Evolutionary conservation across 2,329 filamentous ascomycete genomes (phyloP).

Genomic region (Pseudogymnoascus sp.): DNA sequence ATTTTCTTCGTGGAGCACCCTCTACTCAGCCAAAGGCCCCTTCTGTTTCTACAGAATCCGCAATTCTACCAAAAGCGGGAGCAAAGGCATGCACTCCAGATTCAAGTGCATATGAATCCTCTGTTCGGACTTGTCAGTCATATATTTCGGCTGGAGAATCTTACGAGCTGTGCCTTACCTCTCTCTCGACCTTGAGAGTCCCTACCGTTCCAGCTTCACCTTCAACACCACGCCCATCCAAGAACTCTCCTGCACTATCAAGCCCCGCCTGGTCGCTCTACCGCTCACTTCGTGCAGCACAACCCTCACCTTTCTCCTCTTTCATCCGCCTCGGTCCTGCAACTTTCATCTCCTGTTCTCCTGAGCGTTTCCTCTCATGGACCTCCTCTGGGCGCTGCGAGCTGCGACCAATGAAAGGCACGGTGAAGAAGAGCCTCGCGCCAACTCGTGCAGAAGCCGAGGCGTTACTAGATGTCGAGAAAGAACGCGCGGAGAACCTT

Average conservation of each 20-base stretch:
- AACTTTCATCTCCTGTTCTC: conserved; percentile 75
- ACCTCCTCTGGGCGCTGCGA: conserved; percentile 53
- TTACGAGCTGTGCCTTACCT: conserved; percentile 36
- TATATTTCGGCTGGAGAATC: conserved; percentile 34
- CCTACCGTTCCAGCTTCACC: neutral
- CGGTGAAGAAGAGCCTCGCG: conserved; percentile 67
- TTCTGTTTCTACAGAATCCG: neutral
- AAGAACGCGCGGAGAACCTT: conserved; percentile 90
- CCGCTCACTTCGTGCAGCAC: conserved; percentile 23
- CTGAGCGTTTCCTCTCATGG: conserved; percentile 80
- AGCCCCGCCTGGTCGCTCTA: conserved; percentile 27
- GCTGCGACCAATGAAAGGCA: conserved; percentile 95
- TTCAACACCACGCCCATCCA: neutral
- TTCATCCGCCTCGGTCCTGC: conserved; percentile 64
- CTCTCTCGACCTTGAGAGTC: conserved; percentile 24
- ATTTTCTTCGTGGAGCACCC: neutral
- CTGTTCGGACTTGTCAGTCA: conserved; percentile 30
- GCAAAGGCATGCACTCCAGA: neutral
- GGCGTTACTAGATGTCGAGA: conserved; percentile 66
- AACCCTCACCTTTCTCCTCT: conserved; percentile 53
- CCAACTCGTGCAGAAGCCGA: conserved; percentile 67
- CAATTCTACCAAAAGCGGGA: neutral
- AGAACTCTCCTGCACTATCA: conserved; percentile 5
- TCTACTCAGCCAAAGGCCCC: neutral
- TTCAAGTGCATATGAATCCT: conserved; percentile 26